phyloP scores from a whole-genome alignment of 2,329 filamentous ascomycete species.

The Alternaria postmessia region DNA sequence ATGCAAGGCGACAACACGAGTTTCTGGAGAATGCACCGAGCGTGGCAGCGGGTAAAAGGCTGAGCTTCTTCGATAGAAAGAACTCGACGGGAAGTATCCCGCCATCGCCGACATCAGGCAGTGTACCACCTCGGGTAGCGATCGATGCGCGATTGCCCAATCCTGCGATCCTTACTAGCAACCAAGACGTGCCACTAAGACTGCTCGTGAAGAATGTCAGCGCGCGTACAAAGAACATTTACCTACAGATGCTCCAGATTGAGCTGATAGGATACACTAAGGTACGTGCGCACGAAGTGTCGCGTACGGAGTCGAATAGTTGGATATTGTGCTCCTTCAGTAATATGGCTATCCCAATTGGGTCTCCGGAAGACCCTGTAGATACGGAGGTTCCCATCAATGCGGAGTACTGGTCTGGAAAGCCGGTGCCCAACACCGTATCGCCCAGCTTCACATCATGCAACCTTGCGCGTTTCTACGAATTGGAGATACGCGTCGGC shows the following conservation, averaged over 20 bases:
- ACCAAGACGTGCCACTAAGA: slow-evolving; percentile 81
- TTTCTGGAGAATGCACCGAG: slow-evolving; percentile 55
- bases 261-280: slow-evolving; percentile 81
- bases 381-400: slow-evolving; percentile 76
- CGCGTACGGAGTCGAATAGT: slow-evolving; percentile 72
- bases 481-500: slow-evolving; percentile 82
- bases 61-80: slow-evolving; percentile 65
- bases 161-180: slow-evolving; percentile 88
- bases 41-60: slow-evolving; percentile 60
- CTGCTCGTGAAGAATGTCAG: slow-evolving; percentile 80
- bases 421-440: slow-evolving; percentile 81
- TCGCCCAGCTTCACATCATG: slow-evolving; percentile 88
- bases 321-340: slow-evolving; percentile 79
- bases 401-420: slow-evolving; percentile 73
- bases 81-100: slow-evolving; percentile 33
- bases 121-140: slow-evolving; percentile 64
- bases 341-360: slow-evolving; percentile 76
- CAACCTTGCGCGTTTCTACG: slow-evolving; percentile 83
- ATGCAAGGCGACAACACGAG: slow-evolving; percentile 75
- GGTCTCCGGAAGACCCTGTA: slow-evolving; percentile 63
- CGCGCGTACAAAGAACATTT: slow-evolving; percentile 73
- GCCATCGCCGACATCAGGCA: slow-evolving; percentile 29
- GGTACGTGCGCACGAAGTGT: slow-evolving; percentile 78
- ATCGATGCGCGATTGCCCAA: slow-evolving; percentile 87
- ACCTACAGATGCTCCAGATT: slow-evolving; percentile 80